Evolutionary conservation across 176 grass and related monocot genomes (phyloP), one percentile per base, ranked within the genome.

Genomic region (Guadua angustifolia): DNA sequence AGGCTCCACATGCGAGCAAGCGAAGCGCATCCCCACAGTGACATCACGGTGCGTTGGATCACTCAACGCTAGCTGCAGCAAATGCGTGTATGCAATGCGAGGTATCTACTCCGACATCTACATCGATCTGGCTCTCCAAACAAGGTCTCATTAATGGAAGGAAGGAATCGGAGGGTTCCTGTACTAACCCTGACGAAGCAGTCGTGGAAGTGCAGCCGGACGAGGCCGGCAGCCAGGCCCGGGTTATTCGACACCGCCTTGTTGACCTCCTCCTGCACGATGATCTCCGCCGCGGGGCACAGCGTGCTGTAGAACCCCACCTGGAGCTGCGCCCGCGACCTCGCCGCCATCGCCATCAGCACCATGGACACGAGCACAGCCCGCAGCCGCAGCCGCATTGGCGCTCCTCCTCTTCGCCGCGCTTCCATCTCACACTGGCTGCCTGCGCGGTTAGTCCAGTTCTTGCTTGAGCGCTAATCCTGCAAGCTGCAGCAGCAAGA

Each of bases 121-220:
- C 3, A 6, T 7, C 66, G 32, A n/a, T 4, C 22, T 59, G 66
- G 44, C 21, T 33, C 19, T 11, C 11, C 58, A 43, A 39, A 7
- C 45, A 65, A 71, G 66, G 39, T 69, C 59, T 62, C 17, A 16
- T 69, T 0, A 21, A 82, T 69, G 43, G 40, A 51, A 45, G 33
- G 64, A 70, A 16, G 24, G 38, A 69, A 65, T 16, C 18, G 66
- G 56, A 59, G 57, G 53, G 40, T 71, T 39, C 12, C 5, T 17
- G 64, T 16, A 77, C 71, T 35, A 46, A 97, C 94, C 87, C 89
- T 86, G 86, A 97, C 90, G 89, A 97, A 97, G 82, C 95, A 97
- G 80, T 97, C 95, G 73, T 97, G 95, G 77, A 97, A 97, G 69
- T 94, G 92, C 86, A 97, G 89, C 18, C 94, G 86, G 69, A 94